Percentiles rank a stretch among this genome's conserved stretches.
Evolutionary conservation across 176 grass and related monocot species (phyloP).

Genomic region (Zoysia japonica): DNA sequence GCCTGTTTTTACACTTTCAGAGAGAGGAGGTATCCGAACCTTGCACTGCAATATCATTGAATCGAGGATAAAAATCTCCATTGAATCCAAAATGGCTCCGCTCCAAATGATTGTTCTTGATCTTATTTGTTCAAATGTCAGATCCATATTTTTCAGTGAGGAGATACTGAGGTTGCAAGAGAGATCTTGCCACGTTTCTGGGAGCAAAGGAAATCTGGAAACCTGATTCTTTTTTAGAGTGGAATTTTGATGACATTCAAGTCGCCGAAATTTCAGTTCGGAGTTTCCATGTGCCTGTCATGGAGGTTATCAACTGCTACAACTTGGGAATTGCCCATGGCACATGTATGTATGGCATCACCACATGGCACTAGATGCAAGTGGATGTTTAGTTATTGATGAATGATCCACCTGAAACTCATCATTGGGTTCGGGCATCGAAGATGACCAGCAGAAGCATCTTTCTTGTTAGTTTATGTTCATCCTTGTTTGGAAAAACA

Average conservation of each 20-base stretch:
- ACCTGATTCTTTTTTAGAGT: no score
- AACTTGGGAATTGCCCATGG: constrained; percentile 28
- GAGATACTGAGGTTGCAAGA: constrained; percentile 21
- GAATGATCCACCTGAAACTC: constrained; percentile 63
- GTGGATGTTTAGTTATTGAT: constrained; percentile 39
- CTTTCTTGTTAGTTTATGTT: constrained; percentile 40
- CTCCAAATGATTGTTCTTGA: background rate
- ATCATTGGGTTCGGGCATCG: constrained; percentile 64
- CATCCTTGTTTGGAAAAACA: constrained; percentile 24
- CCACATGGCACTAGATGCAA: constrained; percentile 66
- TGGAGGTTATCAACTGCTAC: constrained; percentile 36
- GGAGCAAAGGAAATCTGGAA: constrained; percentile 34
- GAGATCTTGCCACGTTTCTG: constrained; percentile 26
- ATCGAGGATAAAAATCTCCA: background rate
- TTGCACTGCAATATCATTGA: background rate
- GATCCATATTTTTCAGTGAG: constrained; percentile 2
- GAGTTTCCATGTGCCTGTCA: constrained; percentile 45
- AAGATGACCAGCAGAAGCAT: constrained; percentile 48
- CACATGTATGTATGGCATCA: constrained; percentile 58
- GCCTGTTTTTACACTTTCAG: background rate
- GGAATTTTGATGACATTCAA: background rate
- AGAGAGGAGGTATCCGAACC: background rate
- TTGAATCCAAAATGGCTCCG: background rate
- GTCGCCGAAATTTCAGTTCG: constrained; percentile 19
- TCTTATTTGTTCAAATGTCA: constrained; percentile 19